A percentile compares a stretch with the other conserved stretches of the same genome.
Evolutionary conservation across 2,329 filamentous ascomycete genomes (phyloP).

Genomic region (Hymenoscyphus fraxineus): DNA sequence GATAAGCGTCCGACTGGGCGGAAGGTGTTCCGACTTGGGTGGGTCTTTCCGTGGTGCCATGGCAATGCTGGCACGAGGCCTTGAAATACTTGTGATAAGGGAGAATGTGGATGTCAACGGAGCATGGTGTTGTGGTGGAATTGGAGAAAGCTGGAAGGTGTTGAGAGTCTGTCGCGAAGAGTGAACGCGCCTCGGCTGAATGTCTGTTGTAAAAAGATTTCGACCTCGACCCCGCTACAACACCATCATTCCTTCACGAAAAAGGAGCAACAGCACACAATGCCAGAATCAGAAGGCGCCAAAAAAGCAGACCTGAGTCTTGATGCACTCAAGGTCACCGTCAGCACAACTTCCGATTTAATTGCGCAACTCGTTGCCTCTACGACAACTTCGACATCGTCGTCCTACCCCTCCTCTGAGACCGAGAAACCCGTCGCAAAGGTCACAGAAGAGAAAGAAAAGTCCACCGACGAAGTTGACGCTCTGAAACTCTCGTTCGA

Average conservation of each 20-base stretch:
- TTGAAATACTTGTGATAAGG: no score
- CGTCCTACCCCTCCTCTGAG: not conserved
- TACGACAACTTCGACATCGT: not conserved
- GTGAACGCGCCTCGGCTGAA: not conserved
- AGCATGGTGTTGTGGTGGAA: not conserved
- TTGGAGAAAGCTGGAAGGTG: not conserved
- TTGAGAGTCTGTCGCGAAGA: not conserved
- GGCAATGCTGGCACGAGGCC: not conserved
- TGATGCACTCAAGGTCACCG: conserved; percentile 24
- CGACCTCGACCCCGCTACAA: conserved; percentile 3
- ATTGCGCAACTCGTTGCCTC: conserved; percentile 24
- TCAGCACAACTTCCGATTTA: conserved; percentile 23
- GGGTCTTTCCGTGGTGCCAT: conserved; percentile 41
- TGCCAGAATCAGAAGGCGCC: conserved; percentile 14
- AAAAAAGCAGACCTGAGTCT: conserved; percentile 19
- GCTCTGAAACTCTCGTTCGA: conserved; percentile 68
- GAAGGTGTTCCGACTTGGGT: conserved; percentile 44
- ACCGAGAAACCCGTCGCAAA: not conserved
- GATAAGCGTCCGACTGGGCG: conserved; percentile 69
- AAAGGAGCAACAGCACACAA: conserved; percentile 6
- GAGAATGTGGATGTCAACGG: not conserved
- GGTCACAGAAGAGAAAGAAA: not conserved
- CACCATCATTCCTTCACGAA: not conserved
- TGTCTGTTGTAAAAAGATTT: not conserved
- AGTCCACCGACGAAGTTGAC: conserved; percentile 39